Evolutionary conservation across 257 asterid genomes (phyloP), one percentile per base, ranked within the genome.

Genomic region (Petunia axillaris): DNA sequence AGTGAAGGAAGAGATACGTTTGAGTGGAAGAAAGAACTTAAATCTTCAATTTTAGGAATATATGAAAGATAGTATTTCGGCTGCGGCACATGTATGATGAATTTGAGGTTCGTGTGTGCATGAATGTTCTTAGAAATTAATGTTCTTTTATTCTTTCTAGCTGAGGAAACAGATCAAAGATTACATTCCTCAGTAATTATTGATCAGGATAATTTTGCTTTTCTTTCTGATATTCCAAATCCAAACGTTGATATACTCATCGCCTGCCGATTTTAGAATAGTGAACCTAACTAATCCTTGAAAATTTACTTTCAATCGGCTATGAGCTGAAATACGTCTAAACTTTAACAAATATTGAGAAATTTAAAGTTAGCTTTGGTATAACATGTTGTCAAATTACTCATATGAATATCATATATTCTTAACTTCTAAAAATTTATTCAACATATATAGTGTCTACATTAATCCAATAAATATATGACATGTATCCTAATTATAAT

Each of bases 11-110:
- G 58, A 53, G 58, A 0, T 2, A 53, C 9, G 44, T 37, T 64
- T 59, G 59, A 48, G 77, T 71, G 43, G 77, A 25, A 71, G 57
- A 71, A 48, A 25, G 60, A 71, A 46, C 48, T 71, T 39, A 71
- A 25, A 48, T 1, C 77, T 46, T 71, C 25, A 10, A 71, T 25
- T 48, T 8, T 52, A 71, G 58, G 77, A 71, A 71, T 71, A 0
- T 25, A 71, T 48, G 50, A 50, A 71, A 25, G 77, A 71, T 25
- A 71, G 77, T 58, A 71, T 71, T 48, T 71, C 59, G 59, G 76
- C 76, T 9, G 35, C 16, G 44, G 57, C 76, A 44, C 76, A 68
- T 68, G 15, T 25, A 44, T 9, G 14, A 68, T n/a, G 76, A 46
- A 9, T 48, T 71, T 71, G 77, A 71, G 60, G 43, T 48, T 55